Base-by-base conservation (phyloP, 768 basidiomycete species). In the Leccinum subgranulosum region DNA sequence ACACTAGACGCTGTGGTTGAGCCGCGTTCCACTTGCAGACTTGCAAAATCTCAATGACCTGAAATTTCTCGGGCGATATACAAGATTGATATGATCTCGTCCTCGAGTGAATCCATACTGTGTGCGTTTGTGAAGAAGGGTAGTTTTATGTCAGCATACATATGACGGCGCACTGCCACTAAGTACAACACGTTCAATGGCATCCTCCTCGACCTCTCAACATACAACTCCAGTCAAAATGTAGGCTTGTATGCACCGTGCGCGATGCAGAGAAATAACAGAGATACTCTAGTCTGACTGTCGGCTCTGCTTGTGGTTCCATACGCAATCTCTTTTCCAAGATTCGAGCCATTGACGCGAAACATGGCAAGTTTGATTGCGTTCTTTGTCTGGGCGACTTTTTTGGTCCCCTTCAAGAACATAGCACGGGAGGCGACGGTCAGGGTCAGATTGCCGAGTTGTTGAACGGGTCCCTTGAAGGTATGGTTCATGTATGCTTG, bases 301-400 rank as follows among this genome's bases (percentile, higher is more conserved):
- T 95, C 46, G 94, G 94, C 15, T 85, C 94, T 51, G 85, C 90
- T 6, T 74, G 78, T 33, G 94, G 94, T 27, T 82, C 84, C 1
- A 84, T 97, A 66, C 73, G 78, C 31, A 81, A 84, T n/a, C 78
- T 95, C 28, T 87, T 92, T 66, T 71, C 82, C 56, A 97, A 94
- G 77, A 81, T 98, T 65, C 86, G 83, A 58, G 75, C 84, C 28
- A 92, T 97, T 63, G 86, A 98, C 75, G 79, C 84, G 54, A 97
- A 96, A 75, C 91, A 97, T 73, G 94, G 94, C 60, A 91, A 90
- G 69, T 98, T 98, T 69, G 90, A 93, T 67, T 80, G 92, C 55
- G 81, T 87, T 7, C 79, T 94, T 52, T 92, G 90, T 63, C 76
- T 79, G 7, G 92, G 92, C n/a, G 89, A 93, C 73, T 94, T 94